Percentiles rank a stretch among this genome's conserved stretches.
Evolutionary conservation across 352 stramenopile species (phyloP).

Genomic region (Phytopythium vexans): DNA sequence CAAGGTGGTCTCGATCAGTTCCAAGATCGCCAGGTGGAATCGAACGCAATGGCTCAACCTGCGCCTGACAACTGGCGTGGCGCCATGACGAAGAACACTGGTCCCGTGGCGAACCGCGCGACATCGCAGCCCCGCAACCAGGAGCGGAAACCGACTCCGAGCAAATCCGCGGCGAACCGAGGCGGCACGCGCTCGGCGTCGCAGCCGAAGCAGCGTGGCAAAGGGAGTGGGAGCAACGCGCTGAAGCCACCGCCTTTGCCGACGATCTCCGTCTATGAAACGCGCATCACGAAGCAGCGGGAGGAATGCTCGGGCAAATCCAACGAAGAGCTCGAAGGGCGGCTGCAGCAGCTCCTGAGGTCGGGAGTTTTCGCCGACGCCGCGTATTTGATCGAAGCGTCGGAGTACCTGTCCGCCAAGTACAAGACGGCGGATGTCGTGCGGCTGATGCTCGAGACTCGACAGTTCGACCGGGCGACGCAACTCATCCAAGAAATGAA

Average conservation of each 20-base stretch:
- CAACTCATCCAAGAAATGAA: constrained; percentile 78
- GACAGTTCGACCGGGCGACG: constrained; percentile 56
- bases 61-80: constrained; percentile 32
- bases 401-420: constrained; percentile 41
- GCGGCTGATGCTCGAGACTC: constrained; percentile 66
- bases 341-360: constrained; percentile 56
- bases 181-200: constrained; percentile 31
- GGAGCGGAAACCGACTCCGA: background rate
- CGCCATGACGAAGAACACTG: constrained; percentile 7
- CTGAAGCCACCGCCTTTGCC: constrained; percentile 11
- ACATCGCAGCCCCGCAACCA: constrained; percentile 8
- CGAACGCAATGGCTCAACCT: constrained; percentile 22
- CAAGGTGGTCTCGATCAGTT: too few species aligned
- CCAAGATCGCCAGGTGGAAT: background rate
- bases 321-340: constrained; percentile 44
- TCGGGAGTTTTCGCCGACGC: constrained; percentile 48
- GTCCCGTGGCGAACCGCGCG: background rate
- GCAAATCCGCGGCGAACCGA: constrained; percentile 7
- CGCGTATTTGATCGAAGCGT: constrained; percentile 65
- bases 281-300: constrained; percentile 30
- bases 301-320: constrained; percentile 26
- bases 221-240: constrained; percentile 8
- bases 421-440: constrained; percentile 82
- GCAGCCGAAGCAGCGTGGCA: constrained; percentile 47
- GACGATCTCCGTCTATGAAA: constrained; percentile 19